Percentiles rank a stretch among this genome's conserved stretches.
phyloP scores from a whole-genome alignment of 1,139 yeast species.

The Pichia sp. region DNA sequence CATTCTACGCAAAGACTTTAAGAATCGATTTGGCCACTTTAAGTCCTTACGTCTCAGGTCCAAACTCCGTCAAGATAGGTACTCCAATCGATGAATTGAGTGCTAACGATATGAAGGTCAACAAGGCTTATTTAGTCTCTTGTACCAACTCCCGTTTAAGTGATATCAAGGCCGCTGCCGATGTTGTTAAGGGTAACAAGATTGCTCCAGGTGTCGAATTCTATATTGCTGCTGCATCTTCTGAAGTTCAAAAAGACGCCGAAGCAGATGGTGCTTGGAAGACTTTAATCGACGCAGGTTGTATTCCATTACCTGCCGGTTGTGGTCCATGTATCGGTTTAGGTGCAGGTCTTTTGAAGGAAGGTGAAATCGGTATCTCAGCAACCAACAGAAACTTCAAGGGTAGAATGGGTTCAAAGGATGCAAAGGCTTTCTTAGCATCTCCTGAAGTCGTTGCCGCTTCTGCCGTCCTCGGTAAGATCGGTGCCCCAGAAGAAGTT shows the following conservation, averaged over 20 bases:
- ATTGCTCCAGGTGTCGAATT: slow-evolving; percentile 90
- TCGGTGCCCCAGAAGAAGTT: slow-evolving; percentile 90
- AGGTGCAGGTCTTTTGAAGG: slow-evolving; percentile 89
- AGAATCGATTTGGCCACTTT: slow-evolving; percentile 78
- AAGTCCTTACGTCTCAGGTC: slow-evolving; percentile 94
- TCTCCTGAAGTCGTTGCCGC: slow-evolving; percentile 99
- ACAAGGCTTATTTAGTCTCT: slow-evolving; percentile 96
- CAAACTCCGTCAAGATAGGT: slow-evolving; percentile 93
- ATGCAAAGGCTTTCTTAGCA: slow-evolving; percentile 93
- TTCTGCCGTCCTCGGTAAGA: slow-evolving; percentile 89
- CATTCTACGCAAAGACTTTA: slow-evolving; percentile 84
- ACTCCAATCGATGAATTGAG: slow-evolving; percentile 76
- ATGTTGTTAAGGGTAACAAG: slow-evolving; percentile 73
- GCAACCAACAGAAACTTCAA: slow-evolving; percentile 98
- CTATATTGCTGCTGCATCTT: slow-evolving; percentile 96
- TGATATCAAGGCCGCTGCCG: slow-evolving; percentile 94
- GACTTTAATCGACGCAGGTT: slow-evolving; percentile 85
- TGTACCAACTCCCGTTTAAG: slow-evolving; percentile 95
- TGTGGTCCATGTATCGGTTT: slow-evolving; percentile 99
- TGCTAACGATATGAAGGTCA: slow-evolving; percentile 66
- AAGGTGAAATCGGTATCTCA: slow-evolving; percentile 97
- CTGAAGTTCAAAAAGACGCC: slow-evolving; percentile 90
- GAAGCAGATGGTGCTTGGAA: slow-evolving; percentile 93
- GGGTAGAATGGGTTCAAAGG: slow-evolving; percentile 98
- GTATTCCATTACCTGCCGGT: slow-evolving; percentile 94